Conservation (phyloP, 164 flowering plant species). For the Berberis thunbergii region DNA sequence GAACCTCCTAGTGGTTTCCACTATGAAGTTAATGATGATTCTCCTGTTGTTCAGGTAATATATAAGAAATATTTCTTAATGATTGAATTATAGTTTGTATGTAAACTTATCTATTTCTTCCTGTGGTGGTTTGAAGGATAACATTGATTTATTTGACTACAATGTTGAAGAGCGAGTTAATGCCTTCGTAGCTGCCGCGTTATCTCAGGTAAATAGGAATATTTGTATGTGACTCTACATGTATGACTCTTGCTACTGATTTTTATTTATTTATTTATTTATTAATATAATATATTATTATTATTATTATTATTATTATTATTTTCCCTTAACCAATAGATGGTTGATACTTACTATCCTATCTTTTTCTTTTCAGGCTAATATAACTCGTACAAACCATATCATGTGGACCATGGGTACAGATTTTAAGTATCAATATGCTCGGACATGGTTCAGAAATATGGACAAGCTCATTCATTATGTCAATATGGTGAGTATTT, state of each 20-base stretch:
- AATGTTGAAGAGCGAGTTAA: slow-evolving; percentile 88
- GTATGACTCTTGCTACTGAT: neutral
- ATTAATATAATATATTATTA: too few relatives aligned
- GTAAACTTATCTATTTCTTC: slow-evolving; percentile 2
- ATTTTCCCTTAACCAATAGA: too few relatives aligned
- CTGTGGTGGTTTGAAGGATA: slow-evolving; percentile 25
- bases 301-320: too few relatives aligned
- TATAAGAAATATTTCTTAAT: neutral
- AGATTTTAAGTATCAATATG: slow-evolving; percentile 91
- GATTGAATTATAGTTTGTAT: neutral
- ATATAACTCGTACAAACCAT: slow-evolving; percentile 86
- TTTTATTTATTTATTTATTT: too few relatives aligned
- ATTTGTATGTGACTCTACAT: neutral
- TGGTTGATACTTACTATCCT: too few relatives aligned
- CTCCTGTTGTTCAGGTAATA: slow-evolving; percentile 54
- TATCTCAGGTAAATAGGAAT: slow-evolving; percentile 45
- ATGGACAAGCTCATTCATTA: slow-evolving; percentile 96
- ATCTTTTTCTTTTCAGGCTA: slow-evolving; percentile 47
- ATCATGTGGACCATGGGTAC: slow-evolving; percentile 98
- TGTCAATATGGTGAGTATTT: slow-evolving; percentile 53
- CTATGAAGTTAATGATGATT: slow-evolving; percentile 51
- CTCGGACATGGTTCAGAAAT: slow-evolving; percentile 74
- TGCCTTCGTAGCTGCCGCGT: slow-evolving; percentile 84
- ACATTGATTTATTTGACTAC: slow-evolving; percentile 69
- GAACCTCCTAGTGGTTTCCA: slow-evolving; percentile 55